Percentiles rank a stretch among this genome's conserved stretches.
Conservation (phyloP, 345 rosid species). For the Brassica juncea region DNA sequence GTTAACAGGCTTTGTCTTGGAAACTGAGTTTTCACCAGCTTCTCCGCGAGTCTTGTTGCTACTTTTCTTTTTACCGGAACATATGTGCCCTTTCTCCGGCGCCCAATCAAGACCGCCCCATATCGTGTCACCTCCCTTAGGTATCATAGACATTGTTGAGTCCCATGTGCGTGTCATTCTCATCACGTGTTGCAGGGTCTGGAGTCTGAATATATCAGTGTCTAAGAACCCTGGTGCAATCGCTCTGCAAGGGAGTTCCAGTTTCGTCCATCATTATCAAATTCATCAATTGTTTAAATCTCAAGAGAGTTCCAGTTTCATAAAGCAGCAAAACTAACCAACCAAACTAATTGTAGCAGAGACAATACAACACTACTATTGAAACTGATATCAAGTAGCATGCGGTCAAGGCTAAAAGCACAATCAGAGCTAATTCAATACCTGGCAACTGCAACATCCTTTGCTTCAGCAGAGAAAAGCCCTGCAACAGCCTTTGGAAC, state of each 20-base stretch:
- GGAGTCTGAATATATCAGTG: constrained; percentile 74
- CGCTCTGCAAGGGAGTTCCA: constrained; percentile 60
- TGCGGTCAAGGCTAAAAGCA: neutral
- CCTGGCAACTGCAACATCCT: constrained; percentile 95
- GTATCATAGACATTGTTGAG: constrained; percentile 95
- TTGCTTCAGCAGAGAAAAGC: constrained; percentile 94
- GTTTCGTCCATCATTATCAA: neutral
- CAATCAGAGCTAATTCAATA: constrained; percentile 32
- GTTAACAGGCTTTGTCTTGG: constrained; percentile 47
- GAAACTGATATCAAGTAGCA: neutral
- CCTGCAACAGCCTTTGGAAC: constrained; percentile 89
- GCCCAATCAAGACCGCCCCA: constrained; percentile 98
- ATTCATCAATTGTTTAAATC: neutral
- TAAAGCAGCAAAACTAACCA: neutral
- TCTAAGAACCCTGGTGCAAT: constrained; percentile 86
- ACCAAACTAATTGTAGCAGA: neutral
- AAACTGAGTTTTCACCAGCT: constrained; percentile 39
- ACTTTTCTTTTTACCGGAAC: constrained; percentile 47
- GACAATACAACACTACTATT: neutral
- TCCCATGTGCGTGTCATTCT: constrained; percentile 91
- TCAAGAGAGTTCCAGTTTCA: constrained; percentile 10
- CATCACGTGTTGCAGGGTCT: constrained; percentile 82
- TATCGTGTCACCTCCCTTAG: constrained; percentile 88
- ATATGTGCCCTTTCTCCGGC: constrained; percentile 69
- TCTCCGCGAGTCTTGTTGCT: constrained; percentile 48